Base-by-base conservation (phyloP, 106 monocot species). In the Allium cepa region DNA sequence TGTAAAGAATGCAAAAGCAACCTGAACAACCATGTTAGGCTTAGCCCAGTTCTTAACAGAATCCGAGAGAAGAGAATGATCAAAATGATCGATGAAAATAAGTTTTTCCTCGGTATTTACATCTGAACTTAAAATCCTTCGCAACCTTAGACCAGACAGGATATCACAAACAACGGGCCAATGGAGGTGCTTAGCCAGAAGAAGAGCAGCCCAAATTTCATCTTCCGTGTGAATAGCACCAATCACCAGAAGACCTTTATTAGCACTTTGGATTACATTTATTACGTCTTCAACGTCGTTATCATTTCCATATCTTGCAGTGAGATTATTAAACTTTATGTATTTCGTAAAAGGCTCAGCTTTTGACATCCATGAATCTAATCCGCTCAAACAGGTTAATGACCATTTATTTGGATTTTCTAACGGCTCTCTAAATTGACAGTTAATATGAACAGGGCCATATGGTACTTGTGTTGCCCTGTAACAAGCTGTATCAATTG, bases 401-500 rank as follows among this genome's bases (percentile, higher is more conserved):
- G 60, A 52, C 94, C 94, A 95, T 59, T 79, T 76, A 72, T 53
- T 61, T 66, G 71, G 73, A 66, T 47, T 50, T 78, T 77, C 77
- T 61, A 95, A 57, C 63, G 94, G 91, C 58, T 95, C 94, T 74
- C 94, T 76, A 69, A 95, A 91, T 58, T 82, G 81, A 70, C 87
- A 95, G 61, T 95, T 95, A 26, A 95, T 86, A 74, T 95, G 96
- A 8, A 82, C 91, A 47, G 96, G 96, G 50, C 96, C 91, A 56
- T 50, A 66, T 73, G 88, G 85, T 60, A 18, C 49, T 77, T 83
- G 85, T 61, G 71, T 96, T 78, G 91, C 88, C 76, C 63, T 71
- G 50, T 96, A 84, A 16, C 75, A 68, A 13, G 86, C 88, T 70
- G 88, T 82, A 64, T 96, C 96, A 70, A 96, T 68, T 51, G 96